Base-by-base conservation (phyloP, 2,329 filamentous ascomycete species). In the Penicillium sp. region DNA sequence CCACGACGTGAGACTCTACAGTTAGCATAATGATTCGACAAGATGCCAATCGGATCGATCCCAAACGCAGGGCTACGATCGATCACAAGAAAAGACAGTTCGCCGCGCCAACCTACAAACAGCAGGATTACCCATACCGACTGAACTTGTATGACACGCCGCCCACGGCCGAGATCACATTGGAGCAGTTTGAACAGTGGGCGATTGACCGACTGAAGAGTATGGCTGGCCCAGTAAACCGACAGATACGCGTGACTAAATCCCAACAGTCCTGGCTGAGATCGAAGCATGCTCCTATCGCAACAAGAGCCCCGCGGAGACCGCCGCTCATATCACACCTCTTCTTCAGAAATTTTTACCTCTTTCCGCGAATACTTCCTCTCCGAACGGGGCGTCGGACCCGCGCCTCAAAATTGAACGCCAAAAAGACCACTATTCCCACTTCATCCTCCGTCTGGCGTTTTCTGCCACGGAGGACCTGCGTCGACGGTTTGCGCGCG, bases 111-210 rank as follows among this genome's bases (percentile, higher is more conserved):
- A 71, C 75, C 38, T 95, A 81, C 72, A 82, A 85, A 63, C 80
- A 87, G 50, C 75, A 82, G 39, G 74, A 83, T 29, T 98, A 96
- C 61, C 79, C 82, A 10, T 76, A 90, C 64, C 83, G 89, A 39
- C 77, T 98, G 57, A 98, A 93, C 71, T 90, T 95, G 66, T 98
- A 98, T 69, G 71, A 79, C 29, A 75, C 82, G 16, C 85, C 92
- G 30, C 92, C 92, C 0, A 95, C 88, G 0, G 84, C 85, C 32
- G 92, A 98, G 59, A 92, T 98, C 53, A 94, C 87, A 0, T 79
- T 98, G 28, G 92, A 98, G 60, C 82, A 98, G 61, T 98, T 98
- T 57, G 92, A 98, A 62, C 88, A 95, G 75, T 98, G 92, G 92
- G 92, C 89, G 8, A 96, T 98, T 57, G 85, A 94, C 56, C 76